Base-by-base conservation (phyloP, 805 yeast species). In the Saccharomycopsis fodiens region DNA sequence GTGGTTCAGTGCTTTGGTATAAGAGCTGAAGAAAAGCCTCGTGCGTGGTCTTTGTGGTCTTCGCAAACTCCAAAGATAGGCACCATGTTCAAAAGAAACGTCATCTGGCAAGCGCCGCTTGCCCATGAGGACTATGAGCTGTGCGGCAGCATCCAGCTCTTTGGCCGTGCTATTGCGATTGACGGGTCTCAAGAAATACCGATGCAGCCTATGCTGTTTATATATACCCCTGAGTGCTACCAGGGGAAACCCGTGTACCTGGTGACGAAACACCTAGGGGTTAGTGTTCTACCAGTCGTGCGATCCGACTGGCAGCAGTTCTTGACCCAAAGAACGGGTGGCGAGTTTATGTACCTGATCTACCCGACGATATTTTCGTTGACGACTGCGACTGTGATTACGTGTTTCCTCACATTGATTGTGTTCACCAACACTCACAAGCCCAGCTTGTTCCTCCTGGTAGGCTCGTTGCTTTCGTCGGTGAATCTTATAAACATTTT, bases 401-500 rank as follows among this genome's bases (percentile, higher is more conserved):
- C 83, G 2, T 66, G 80, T 60, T 78, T 76, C 52, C 63, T 80
- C 20, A 78, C 88, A 0, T 61, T 84, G 7, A 70, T 82, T 43
- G 76, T 81, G 13, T 71, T 80, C 50, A 74, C 87, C 5, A 80
- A 78, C 56, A 76, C 82, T 8, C 75, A 76, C 44, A 77, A 73
- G 54, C 83, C 86, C 1, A 70, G 85, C 8, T 53, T 66, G 43
- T 56, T 79, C 27, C 62, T 81, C 40, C 65, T 69, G 54, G 45
- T 67, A 0, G 76, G 83, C 1, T 71, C 82, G 1, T 42, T 70
- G 0, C 49, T 80, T 8, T 73, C 82, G 1, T 69, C 83, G 1
- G 63, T 73, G 0, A 82, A 79, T 57, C 65, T 84, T 47, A 61
- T 72, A 1, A 63, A 77, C 1, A 62, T 75, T 4, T 68, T 78